Evolutionary conservation across 805 yeast species (phyloP), one percentile per base, ranked within the genome.

Genomic region (Starmerella kuoi): DNA sequence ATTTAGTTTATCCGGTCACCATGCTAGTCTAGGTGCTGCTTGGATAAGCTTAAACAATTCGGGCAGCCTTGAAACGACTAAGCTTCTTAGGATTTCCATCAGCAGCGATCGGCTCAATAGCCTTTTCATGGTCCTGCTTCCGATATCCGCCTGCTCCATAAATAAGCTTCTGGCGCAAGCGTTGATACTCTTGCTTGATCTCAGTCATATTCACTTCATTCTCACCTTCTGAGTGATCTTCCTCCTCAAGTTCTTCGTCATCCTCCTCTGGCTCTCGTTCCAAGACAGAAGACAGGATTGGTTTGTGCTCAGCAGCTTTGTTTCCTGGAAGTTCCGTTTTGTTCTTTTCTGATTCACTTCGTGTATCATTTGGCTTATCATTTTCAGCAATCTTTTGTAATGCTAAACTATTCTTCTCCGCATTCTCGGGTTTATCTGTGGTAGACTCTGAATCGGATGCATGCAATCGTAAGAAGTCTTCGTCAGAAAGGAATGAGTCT

Each of bases 51-150:
- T 22, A 34, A 9, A 44, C 45, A 1, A 52, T 38, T 4, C 56
- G 45, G 1, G 82, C 79, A 9, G 82, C 73, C 53, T 67, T 79
- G 59, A 84, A 84, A 39, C 85, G 64, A 55, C 93, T 81, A 1
- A 73, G 62, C 45, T 67, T 76, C 6, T 72, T 56, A 0, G 76
- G 76, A 41, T 73, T 69, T 0, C 84, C 84, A 30, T 61, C 53
- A 41, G 73, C 79, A 50, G 80, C 85, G 5, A 80, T 62, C 0
- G 84, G 85, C 53, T 80, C 93, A 17, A 74, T 52, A 43, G 76
- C 87, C 45, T 60, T 52, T 31, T 72, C 82, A 38, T 64, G 61
- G 2, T 68, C 70, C 1, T 70, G 60, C 45, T 66, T 63, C 38
- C 56, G 61, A 44, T 55, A 73, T 2, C 77, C 77, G 1, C 73